Evolutionary conservation across 805 yeast genomes (phyloP).

Genomic region (Ogataea wickerhamii): DNA sequence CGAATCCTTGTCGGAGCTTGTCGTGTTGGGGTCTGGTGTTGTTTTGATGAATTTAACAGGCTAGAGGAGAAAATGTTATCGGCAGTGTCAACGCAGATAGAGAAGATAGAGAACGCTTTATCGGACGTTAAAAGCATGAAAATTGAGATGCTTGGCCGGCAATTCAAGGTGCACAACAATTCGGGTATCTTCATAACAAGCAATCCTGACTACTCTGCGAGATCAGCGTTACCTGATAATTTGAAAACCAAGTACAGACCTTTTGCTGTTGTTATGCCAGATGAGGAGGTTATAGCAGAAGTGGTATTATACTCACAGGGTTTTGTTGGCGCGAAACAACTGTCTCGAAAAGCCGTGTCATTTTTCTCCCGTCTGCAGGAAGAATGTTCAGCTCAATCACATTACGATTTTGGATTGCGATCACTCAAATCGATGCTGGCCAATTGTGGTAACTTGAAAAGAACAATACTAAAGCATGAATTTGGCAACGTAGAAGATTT

Average conservation of each 20-base stretch:
- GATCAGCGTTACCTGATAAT: conserved; percentile 81
- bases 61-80: conserved; percentile 68
- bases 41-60: conserved; percentile 93
- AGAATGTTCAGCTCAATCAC: conserved; percentile 51
- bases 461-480: conserved; percentile 4
- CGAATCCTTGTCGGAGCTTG: conserved; percentile 76
- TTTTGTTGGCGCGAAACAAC: conserved; percentile 42
- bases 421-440: conserved; percentile 66
- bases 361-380: conserved; percentile 47
- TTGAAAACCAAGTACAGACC: conserved; percentile 73
- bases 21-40: conserved; percentile 88
- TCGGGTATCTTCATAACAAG: conserved; percentile 84
- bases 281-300: conserved; percentile 61
- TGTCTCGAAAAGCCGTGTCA: conserved; percentile 50
- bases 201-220: conserved; percentile 86
- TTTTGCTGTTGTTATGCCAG: conserved; percentile 72
- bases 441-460: conserved; percentile 48
- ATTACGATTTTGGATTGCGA: conserved; percentile 89
- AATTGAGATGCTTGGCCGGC: conserved; percentile 43
- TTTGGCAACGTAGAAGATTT: conserved; percentile 3
- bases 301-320: conserved; percentile 74
- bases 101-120: conserved; percentile 59
- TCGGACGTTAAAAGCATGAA: conserved; percentile 10
- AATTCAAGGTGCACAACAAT: conserved; percentile 37
- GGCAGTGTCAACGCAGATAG: conserved; percentile 81